Percentiles rank a stretch among this genome's conserved stretches.
Evolutionary conservation across 2,329 filamentous ascomycete genomes (phyloP).

Genomic region (Colletotrichum horii): DNA sequence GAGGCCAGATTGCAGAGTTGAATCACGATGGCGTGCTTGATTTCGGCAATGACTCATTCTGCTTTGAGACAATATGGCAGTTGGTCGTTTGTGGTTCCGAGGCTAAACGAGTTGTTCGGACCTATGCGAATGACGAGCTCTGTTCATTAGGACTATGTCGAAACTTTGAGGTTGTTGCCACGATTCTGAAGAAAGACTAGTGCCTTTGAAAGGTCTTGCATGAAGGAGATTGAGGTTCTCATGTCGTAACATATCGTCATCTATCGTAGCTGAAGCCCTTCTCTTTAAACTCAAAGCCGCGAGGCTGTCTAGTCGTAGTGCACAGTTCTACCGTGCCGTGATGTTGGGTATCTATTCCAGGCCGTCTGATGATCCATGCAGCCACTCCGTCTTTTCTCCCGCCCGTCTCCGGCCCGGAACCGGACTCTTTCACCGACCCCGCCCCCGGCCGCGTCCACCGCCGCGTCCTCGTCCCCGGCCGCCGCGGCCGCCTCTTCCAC

Average conservation of each 20-base stretch:
- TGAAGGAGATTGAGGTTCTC: neutral
- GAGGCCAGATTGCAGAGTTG: neutral
- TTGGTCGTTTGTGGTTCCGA: neutral
- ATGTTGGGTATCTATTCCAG: neutral
- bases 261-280: neutral
- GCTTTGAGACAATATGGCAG: neutral
- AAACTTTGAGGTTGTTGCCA: neutral
- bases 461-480: conserved; percentile 49
- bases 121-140: neutral
- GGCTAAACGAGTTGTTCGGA: neutral
- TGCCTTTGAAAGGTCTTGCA: neutral
- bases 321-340: neutral
- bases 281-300: neutral
- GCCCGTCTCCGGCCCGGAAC: conserved; percentile 27
- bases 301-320: neutral
- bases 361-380: neutral
- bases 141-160: rapidly evolving
- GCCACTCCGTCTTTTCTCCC: neutral
- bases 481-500: conserved; percentile 43
- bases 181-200: neutral
- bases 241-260: neutral
- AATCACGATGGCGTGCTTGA: neutral
- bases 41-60: neutral
- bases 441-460: conserved; percentile 30
- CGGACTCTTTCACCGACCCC: conserved; percentile 25